Percentiles rank a stretch among this genome's conserved stretches.
Evolutionary conservation across 2,329 filamentous ascomycete genomes (phyloP).

Genomic region (Colletotrichum viniferum): DNA sequence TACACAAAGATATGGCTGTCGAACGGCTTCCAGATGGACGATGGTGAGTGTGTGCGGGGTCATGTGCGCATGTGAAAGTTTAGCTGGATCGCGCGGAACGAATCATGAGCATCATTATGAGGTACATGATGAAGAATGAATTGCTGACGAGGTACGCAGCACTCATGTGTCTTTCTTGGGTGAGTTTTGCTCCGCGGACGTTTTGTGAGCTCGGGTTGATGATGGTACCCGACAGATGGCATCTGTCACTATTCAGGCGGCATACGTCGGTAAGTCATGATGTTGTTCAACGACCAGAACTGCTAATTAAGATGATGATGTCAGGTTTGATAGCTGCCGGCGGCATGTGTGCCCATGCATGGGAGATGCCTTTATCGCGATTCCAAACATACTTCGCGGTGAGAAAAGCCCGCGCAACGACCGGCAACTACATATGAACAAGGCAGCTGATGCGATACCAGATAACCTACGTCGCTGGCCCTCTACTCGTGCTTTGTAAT

Average conservation of each 20-base stretch:
- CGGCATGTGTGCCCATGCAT: slow-evolving; percentile 19
- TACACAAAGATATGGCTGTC: slow-evolving; percentile 32
- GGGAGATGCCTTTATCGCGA: slow-evolving; percentile 20
- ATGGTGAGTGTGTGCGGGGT: slow-evolving; percentile 19
- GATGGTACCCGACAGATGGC: background rate
- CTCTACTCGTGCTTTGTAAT: slow-evolving; percentile 37
- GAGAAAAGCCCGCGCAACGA: background rate
- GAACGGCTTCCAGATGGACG: slow-evolving; percentile 25
- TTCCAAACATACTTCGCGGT: slow-evolving; percentile 20
- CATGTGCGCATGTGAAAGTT: background rate
- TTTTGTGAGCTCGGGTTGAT: background rate
- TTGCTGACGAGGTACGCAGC: background rate
- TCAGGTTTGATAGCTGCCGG: background rate
- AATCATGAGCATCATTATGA: background rate
- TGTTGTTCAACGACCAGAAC: background rate
- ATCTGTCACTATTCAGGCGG: slow-evolving; percentile 6
- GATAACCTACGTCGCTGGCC: slow-evolving; percentile 26
- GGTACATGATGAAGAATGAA: background rate
- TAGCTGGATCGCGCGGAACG: background rate
- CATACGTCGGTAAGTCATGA: background rate
- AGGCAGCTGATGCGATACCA: background rate
- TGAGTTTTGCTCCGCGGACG: background rate
- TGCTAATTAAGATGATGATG: background rate
- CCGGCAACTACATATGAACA: background rate
- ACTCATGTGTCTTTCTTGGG: slow-evolving; percentile 23